Evolutionary conservation across 768 basidiomycete genomes (phyloP), one percentile per base, ranked within the genome.

Genomic region (Gymnopilus dilepis): DNA sequence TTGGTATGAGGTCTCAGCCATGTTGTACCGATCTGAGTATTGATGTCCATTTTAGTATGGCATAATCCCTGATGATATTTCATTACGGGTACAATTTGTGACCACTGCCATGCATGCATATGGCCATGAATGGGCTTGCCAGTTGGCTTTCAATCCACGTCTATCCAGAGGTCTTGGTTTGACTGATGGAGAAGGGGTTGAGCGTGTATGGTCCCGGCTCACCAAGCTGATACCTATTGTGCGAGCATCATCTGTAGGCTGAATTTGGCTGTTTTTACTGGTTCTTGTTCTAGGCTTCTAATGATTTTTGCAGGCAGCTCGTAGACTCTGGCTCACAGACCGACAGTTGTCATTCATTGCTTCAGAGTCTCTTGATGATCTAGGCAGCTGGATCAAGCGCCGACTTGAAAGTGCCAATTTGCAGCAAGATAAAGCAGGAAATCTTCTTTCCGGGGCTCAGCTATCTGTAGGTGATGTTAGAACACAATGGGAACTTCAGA

Each of bases 201-300:
- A 80, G 53, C 47, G 71, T 13, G 51, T 71, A n/a, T n/a, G n/a
- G n/a, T n/a, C n/a, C n/a, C n/a, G n/a, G n/a, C n/a, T n/a, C n/a
- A n/a, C n/a, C n/a, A 73, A 72, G 19, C 50, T 82, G 0, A 81
- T 82, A 26, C 66, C 70, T 0, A 68, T 78, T 15, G 66, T 74
- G 0, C 58, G 76, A 1, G 60, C 64, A 0, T 78, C 72, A 2
- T 72, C 65, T 6, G 80, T 82, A 66, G 40, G 74, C 67, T 15
- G n/a, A 45, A 30, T 4, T 9, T 9, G 45, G 17, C 48, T n/a
- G n/a, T 41, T n/a, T n/a, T n/a, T 9, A 3, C 21, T 19, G 42
- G 11, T 9, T n/a, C 7, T 6, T 33, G 15, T 47, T 17, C 30
- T 41, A 21, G n/a, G 21, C 13, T 41, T 21, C 15, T 59, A 22